phyloP scores from a whole-genome alignment of 345 rosid species.

The Laguncularia racemosa region DNA sequence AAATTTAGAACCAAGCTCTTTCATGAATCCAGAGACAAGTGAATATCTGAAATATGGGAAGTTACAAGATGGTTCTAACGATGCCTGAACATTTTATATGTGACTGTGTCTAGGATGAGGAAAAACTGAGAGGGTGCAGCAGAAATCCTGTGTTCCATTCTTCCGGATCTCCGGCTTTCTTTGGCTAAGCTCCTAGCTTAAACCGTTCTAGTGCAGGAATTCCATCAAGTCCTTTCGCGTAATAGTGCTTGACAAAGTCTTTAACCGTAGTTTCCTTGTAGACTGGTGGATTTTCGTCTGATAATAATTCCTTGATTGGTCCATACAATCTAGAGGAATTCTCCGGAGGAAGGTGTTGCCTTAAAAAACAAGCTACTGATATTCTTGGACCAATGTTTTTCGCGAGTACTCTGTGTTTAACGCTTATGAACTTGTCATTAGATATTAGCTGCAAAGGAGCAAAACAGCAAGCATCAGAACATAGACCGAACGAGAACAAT shows the following conservation, averaged over 20 bases:
- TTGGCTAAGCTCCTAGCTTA: slow-evolving; percentile 14
- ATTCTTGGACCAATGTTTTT: slow-evolving; percentile 15
- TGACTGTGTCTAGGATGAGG: too few relatives aligned
- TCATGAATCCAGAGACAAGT: too few relatives aligned
- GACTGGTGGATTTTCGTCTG: slow-evolving; percentile 20
- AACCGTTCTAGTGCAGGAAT: slow-evolving; percentile 13
- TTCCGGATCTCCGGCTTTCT: too few relatives aligned
- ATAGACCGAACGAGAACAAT: too few relatives aligned
- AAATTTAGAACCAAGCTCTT: too few relatives aligned
- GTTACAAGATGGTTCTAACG: too few relatives aligned
- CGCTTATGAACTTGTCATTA: slow-evolving; percentile 8
- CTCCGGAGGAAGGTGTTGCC: slow-evolving; percentile 13
- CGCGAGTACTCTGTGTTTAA: slow-evolving; percentile 3
- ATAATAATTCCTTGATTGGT: slow-evolving; percentile 25
- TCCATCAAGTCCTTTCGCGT: slow-evolving; percentile 18
- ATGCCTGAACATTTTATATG: too few relatives aligned
- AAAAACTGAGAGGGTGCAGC: too few relatives aligned
- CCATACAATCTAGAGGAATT: slow-evolving; percentile 15
- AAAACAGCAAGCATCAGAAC: too few relatives aligned
- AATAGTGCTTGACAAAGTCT: slow-evolving; percentile 10
- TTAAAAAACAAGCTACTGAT: slow-evolving; percentile 18
- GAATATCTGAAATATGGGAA: too few relatives aligned
- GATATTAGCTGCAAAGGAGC: slow-evolving; percentile 9
- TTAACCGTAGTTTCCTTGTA: slow-evolving; percentile 13
- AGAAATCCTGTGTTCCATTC: too few relatives aligned